Percentiles rank a stretch among this genome's conserved stretches.
These are phyloP conservation scores for Trichosanthes cucumerina DNA, from an alignment of 306 rosid species.

Conservation along the genomic window DNA sequence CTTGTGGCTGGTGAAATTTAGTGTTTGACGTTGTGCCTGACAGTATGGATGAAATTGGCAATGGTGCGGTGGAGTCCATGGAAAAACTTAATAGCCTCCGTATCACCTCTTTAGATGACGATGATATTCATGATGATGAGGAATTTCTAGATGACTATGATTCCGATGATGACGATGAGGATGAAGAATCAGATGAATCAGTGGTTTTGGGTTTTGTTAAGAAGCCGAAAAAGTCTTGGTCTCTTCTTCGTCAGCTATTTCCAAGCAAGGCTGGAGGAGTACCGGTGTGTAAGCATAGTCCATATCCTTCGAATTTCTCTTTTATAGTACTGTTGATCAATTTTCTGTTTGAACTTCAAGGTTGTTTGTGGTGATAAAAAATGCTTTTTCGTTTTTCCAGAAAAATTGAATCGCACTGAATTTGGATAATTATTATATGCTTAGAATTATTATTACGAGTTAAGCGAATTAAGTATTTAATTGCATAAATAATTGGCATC, in stretches of 20 bases:
- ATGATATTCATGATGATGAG: constrained; percentile 17
- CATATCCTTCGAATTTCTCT: neutral
- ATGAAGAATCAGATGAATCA: constrained; percentile 35
- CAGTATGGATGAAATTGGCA: constrained; percentile 3
- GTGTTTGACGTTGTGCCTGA: neutral
- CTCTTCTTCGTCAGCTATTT: constrained; percentile 50
- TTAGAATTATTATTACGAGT: neutral
- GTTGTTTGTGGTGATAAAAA: neutral
- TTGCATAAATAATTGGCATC: neutral
- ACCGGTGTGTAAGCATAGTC: constrained; percentile 38
- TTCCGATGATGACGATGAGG: constrained; percentile 17
- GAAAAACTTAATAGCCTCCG: constrained; percentile 31
- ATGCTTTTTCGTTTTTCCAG: neutral
- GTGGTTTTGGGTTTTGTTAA: constrained; percentile 48
- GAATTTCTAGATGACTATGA: constrained; percentile 12
- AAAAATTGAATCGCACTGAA: neutral
- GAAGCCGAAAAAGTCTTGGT: constrained; percentile 40
- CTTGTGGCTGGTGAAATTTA: neutral
- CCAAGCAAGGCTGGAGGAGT: constrained; percentile 91
- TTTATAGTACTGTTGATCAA: neutral
- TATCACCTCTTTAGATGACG: constrained; percentile 32
- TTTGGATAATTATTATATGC: neutral
- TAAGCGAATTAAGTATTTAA: neutral
- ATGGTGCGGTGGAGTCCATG: constrained; percentile 14
- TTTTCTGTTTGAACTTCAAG: neutral